Percentiles rank a stretch among this genome's conserved stretches.
These are phyloP conservation scores for Picea sitchensis DNA, from an alignment of 75 land plant species.

Conservation along the genomic window DNA sequence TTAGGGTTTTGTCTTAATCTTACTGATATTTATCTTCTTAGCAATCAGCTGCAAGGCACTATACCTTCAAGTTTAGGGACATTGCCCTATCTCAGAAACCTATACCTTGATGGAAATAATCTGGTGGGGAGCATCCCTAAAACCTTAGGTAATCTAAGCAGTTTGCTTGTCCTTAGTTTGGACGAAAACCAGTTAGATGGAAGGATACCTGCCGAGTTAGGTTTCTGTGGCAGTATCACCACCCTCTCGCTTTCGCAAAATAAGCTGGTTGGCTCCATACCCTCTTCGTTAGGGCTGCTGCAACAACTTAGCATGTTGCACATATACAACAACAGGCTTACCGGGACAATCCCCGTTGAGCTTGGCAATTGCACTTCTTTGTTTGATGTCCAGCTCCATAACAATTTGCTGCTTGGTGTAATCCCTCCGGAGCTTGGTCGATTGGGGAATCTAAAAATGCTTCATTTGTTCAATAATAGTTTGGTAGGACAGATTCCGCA, in stretches of 20 bases:
- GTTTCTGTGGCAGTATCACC: slow-evolving; percentile 14
- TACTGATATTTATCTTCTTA: slow-evolving; percentile 8
- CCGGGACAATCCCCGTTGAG: slow-evolving; percentile 24
- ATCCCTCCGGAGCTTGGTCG: no score
- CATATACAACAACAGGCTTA: slow-evolving; percentile 17
- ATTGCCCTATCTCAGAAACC: slow-evolving; percentile 17
- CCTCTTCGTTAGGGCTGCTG: slow-evolving; percentile 26
- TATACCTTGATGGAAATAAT: slow-evolving; percentile 13
- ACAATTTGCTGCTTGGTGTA: no score
- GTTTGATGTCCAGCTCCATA: slow-evolving; percentile 12
- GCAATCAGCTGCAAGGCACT: slow-evolving; percentile 24
- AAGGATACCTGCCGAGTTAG: slow-evolving; percentile 26
- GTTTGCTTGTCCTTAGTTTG: slow-evolving; percentile 16
- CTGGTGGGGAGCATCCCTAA: slow-evolving; percentile 14
- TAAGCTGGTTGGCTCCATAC: slow-evolving; percentile 24
- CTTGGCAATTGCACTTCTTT: slow-evolving; percentile 26
- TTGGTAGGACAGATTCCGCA: no score
- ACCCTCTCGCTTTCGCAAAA: slow-evolving; percentile 6
- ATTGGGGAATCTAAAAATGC: no score
- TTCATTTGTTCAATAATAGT: no score
- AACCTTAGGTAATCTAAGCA: slow-evolving; percentile 21
- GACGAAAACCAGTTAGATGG: slow-evolving; percentile 28
- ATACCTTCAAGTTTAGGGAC: slow-evolving; percentile 26
- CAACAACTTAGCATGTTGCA: slow-evolving; percentile 14
- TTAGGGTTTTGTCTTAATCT: slow-evolving; percentile 31